Base-by-base conservation (phyloP, 352 stramenopile genomes). In the Phytophthora pinifolia region DNA sequence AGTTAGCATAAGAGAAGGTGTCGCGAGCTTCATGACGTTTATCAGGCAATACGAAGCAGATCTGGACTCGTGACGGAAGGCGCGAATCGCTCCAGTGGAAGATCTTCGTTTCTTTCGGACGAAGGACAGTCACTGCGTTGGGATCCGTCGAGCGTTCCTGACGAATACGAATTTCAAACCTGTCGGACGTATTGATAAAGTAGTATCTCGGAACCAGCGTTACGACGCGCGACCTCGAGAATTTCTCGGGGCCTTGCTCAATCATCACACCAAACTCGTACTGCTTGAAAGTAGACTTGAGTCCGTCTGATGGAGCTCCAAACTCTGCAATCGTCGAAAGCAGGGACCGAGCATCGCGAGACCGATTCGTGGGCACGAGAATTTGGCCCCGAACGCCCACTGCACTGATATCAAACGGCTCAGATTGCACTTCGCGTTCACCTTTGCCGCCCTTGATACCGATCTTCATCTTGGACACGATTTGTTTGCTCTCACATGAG, bases 231-330 rank as follows among this genome's bases (percentile, higher is more conserved):
- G 84, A 89, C 18, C 82, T 67, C 1, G 78, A 87, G 49, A 94
- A 94, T 25, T 83, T 83, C 13, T 75, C 73, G 1, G 84, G 84
- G 0, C 79, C 84, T 69, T 92, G 82, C 42, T 94, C 84, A 17
- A 94, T 88, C 69, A 89, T 89, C 9, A 94, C 79, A n/a, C 84
- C 84, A 43, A 94, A 85, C 33, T 92, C 84, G 46, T 80, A 91
- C 63, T 92, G 78, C 53, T 88, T 86, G 36, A 82, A 75, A n/a
- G 61, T 67, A 14, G 66, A 61, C 18, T 55, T 48, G 8, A 69
- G 43, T 17, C 53, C 62, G 44, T 70, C 54, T 7, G 59, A 61
- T 32, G 47, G 38, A 15, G 54, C 44, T 13, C 59, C 54, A 18
- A 72, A 72, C 39, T 83, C 68, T 35, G 77, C 43, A n/a, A 83